Evolutionary conservation across 306 rosid genomes (phyloP), one percentile per base, ranked within the genome.

Genomic region (Gastrolobium villosum): DNA sequence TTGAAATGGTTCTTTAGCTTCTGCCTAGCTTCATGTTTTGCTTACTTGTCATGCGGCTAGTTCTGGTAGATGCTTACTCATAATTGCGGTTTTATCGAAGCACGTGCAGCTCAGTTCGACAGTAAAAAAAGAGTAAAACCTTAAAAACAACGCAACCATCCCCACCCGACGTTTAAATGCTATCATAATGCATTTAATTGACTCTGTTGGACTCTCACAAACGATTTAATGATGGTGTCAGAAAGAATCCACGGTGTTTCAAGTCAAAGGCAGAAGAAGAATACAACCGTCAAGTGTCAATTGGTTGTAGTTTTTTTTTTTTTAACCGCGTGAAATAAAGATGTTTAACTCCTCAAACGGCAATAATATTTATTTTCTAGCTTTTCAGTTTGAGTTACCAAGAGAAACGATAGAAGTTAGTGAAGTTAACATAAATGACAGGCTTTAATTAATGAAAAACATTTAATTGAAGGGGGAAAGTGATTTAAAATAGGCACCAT

Each of bases 111-210:
- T 64, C 3, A 57, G 70, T 68, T 49, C 36, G 28, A 9, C 10
- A 43, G 10, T 31, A 30, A 40, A 43, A 32, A 43, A 75, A 40
- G 6, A 2, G 11, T 39, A 36, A 35, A 71, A 50, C 70, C 77
- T 50, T 49, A 65, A 43, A 59, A 43, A 52, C 64, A 69, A 54
- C 60, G 0, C 53, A 75, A 65, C 80, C 1, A 67, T 45, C 45
- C 46, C 72, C 81, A 70, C 56, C 83, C 0, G 43, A 66, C 79
- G 7, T 62, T 74, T 85, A 83, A 83, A 88, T 85, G 89, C 86
- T 49, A 3, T n/a, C 52, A 11, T 30, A 44, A 49, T 28, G 86
- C 89, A 87, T 75, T 87, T 28, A 87, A 74, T 81, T 32, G 45
- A 65, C 46, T 39, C 62, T 36, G 84, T 39, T 41, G 53, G 13